Evolutionary conservation across 2,329 filamentous ascomycete genomes (phyloP).

Genomic region (Tolypocladium inflatum): DNA sequence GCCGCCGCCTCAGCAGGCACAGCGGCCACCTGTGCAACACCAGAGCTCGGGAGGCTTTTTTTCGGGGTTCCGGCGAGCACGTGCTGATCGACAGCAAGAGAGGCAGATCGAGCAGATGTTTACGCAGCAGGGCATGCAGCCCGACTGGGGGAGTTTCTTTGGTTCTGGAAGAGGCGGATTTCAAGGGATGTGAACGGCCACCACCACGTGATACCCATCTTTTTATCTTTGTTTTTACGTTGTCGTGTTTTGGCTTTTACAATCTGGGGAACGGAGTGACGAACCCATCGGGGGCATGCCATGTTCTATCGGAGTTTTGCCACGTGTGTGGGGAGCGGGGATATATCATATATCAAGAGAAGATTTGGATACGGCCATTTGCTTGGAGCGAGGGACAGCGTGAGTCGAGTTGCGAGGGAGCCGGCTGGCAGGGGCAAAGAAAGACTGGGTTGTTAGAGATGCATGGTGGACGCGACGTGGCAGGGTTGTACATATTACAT

Average conservation of each 20-base stretch:
- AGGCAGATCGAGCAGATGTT: constrained; percentile 41
- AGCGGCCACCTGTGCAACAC: constrained; percentile 13
- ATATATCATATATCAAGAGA: background rate
- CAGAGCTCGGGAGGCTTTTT: constrained; percentile 20
- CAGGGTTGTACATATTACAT: background rate
- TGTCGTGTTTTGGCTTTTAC: background rate
- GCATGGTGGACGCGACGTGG: background rate
- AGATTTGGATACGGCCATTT: background rate
- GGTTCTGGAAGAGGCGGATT: constrained; percentile 32
- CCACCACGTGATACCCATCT: constrained; percentile 27
- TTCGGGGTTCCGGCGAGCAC: constrained; percentile 14
- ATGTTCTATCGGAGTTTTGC: background rate
- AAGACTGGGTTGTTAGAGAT: background rate
- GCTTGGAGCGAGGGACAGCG: background rate
- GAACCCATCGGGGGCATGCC: background rate
- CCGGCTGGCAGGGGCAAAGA: background rate
- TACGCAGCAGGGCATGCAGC: constrained; percentile 33
- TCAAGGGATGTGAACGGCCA: constrained; percentile 30
- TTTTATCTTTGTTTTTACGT: constrained; percentile 9
- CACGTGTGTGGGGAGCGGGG: background rate
- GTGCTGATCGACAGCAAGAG: constrained; percentile 19
- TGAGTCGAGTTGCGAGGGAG: background rate
- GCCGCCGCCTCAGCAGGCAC: constrained; percentile 5
- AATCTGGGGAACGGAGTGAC: background rate
- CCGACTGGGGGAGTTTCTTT: constrained; percentile 38